Evolutionary conservation across 371 early-diverging fungal species (phyloP), one percentile per base, ranked within the genome.

Genomic region (Paraphysoderma sedebokerense): DNA sequence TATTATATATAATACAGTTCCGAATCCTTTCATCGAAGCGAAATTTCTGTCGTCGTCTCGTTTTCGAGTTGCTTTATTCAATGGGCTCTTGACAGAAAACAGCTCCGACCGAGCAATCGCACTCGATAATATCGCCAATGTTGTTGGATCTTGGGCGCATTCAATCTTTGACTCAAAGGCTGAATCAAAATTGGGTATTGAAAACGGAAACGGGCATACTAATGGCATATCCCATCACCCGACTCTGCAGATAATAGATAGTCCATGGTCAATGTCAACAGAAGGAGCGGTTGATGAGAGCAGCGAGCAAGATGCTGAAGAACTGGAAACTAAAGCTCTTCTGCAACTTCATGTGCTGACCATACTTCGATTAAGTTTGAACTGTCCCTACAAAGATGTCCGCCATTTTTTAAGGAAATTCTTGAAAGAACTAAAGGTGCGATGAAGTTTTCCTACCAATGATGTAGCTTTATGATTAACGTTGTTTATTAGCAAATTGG

Each of bases 361-460:
- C 12, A 67, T 77, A 30, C 50, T 77, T 17, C 59, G 77, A 26
- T 51, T 77, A 15, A 59, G 75, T 6, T 28, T 61, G 17, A 70
- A 65, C 23, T 77, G 77, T 42, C 77, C 77, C 0, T 75, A 67
- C 52, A 54, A 57, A 34, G 77, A 77, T 50, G 76, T 77, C 26
- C 59, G 76, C 46, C 61, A 63, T 32, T 58, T 66, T 37, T 70
- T 70, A 29, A 56, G 55, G 42, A 60, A 57, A 11, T 57, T 73
- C 29, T 49, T 77, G 48, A 59, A 44, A 30, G 58, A 61, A 19
- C 49, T 67, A 13, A 59, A 62, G 59, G 73, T 68, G 61, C 52
- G 48, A 29, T 30, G 19, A 12, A 39, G 11, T 19, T 24, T 45
- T 46, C 36, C 29, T 38, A 40, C 32, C 34, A 47, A 28, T 2